These are phyloP conservation scores for Mortierella sp. DNA, from an alignment of 371 early-diverging fungal genomes.

Conservation along the genomic window DNA sequence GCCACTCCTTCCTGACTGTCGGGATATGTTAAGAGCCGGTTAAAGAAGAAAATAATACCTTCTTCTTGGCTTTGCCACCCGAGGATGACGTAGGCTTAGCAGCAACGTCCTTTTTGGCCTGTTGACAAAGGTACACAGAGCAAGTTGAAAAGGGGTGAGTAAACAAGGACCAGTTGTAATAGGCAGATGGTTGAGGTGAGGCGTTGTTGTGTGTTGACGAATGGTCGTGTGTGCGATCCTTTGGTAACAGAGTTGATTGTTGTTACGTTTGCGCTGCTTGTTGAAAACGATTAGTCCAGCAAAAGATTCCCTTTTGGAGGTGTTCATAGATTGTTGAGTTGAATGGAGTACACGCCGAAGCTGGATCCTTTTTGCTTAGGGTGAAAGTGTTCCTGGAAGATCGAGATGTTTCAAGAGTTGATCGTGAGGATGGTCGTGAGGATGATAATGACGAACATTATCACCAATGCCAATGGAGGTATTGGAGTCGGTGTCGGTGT, in stretches of 20 bases:
- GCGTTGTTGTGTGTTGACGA: not conserved
- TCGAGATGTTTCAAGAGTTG: not conserved
- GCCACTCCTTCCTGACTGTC: not conserved
- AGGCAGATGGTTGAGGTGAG: not conserved
- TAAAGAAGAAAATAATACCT: conserved; percentile 59
- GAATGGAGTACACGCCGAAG: too few species aligned
- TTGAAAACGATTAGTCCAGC: not conserved
- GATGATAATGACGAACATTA: not conserved
- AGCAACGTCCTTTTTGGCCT: conserved; percentile 82
- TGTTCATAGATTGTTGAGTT: too few species aligned
- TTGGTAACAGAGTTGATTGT: too few species aligned
- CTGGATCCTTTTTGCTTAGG: too few species aligned
- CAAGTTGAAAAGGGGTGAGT: not conserved
- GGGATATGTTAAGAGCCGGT: not conserved
- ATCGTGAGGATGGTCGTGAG: not conserved
- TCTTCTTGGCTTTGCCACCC: conserved; percentile 94
- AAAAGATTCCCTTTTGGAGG: too few species aligned
- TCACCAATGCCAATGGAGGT: not conserved
- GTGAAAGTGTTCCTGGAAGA: not conserved
- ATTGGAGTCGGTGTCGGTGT: too few species aligned
- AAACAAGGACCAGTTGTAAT: not conserved
- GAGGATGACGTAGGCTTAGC: conserved; percentile 79
- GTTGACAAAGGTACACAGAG: conserved; percentile 10
- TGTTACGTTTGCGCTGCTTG: not conserved
- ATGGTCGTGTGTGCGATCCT: not conserved